Evolutionary conservation across 805 yeast species (phyloP), one percentile per base, ranked within the genome.

Genomic region (Wickerhamiella qilinensis): DNA sequence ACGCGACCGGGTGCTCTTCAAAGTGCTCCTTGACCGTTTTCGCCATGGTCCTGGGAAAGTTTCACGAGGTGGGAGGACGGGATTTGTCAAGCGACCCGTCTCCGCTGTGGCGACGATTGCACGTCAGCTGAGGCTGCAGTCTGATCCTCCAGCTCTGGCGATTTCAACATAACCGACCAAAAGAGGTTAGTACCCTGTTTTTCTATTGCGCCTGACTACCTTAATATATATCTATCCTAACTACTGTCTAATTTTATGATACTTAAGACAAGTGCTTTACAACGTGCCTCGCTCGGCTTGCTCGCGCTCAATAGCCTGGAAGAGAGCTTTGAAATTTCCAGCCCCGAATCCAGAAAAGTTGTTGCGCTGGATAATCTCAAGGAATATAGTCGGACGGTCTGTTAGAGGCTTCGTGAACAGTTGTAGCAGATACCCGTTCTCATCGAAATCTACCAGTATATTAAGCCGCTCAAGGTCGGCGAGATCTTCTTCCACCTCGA

Each of bases 281-380:
- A 50, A 45, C 14, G 82, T 82, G 1, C 93, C 93, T 37, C 94
- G 68, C 37, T 57, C 51, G 40, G 55, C 64, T 54, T 83, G 94
- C 46, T 81, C 86, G n/a, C 66, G 65, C 54, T 83, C 94, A 41
- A 83, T 73, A 5, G 79, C 71, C 52, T 82, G 86, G 52, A 80
- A 83, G 29, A 84, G 60, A 0, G 91, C 80, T 53, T 74, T 78
- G 61, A 83, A 83, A 43, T 85, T 83, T 2, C 94, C 94, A 36
- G 84, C 84, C 1, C 94, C 94, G 57, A 83, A 83, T 0, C 94
- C 94, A 43, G 76, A 68, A 53, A 80, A 86, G 50, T 80, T 77
- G 48, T 68, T 64, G 43, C 94, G 67, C 57, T 83, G 91, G 44
- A 83, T 83, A 19, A 83, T 68, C 55, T 83, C 94, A 46, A 83